Evolutionary conservation across 2,329 filamentous ascomycete genomes (phyloP).

Genomic region (Aspergillus pseudoterreus): DNA sequence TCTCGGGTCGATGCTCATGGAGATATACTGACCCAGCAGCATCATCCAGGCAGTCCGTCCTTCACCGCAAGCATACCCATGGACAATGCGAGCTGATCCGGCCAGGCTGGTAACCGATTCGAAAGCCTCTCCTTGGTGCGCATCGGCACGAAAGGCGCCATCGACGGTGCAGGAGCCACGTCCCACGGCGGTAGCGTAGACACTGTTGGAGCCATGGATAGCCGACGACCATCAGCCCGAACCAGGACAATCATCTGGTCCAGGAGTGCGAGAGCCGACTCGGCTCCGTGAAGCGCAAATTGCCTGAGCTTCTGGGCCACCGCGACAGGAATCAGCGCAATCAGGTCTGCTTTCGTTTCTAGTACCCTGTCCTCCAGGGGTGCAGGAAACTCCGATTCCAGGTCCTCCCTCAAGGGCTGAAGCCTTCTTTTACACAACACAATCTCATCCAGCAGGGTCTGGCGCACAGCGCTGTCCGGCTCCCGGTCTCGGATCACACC

Average conservation of each 20-base stretch:
- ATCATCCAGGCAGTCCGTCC: background rate
- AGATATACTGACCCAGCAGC: no score
- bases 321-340: background rate
- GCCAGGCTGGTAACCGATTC: background rate
- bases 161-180: background rate
- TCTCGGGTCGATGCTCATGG: no score
- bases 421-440: background rate
- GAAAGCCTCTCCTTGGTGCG: background rate
- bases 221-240: background rate
- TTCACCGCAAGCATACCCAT: constrained; percentile 4
- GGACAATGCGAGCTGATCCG: constrained; percentile 1
- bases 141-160: background rate
- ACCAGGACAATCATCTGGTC: background rate
- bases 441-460: background rate
- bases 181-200: background rate
- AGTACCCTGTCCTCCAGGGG: background rate
- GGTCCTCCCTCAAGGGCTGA: background rate
- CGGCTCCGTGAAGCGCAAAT: background rate
- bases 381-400: background rate
- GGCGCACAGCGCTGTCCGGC: background rate
- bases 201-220: background rate
- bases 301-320: background rate
- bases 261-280: background rate
- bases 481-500: background rate
- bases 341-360: background rate